Percentiles rank a stretch among this genome's conserved stretches.
Conservation (phyloP, 2,329 filamentous ascomycete species). For the Aspergillus pseudonomiae region DNA sequence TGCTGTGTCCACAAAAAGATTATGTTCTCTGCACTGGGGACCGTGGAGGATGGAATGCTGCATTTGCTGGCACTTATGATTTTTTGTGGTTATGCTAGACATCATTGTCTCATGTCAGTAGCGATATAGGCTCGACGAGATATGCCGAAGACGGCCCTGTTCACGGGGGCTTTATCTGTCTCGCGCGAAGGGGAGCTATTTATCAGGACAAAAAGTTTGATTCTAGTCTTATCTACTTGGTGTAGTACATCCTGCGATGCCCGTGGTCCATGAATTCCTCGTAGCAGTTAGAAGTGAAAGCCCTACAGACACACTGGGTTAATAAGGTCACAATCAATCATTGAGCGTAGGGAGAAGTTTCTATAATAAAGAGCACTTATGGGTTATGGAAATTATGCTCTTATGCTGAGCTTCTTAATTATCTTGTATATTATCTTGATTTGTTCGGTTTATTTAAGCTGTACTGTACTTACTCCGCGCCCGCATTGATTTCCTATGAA, state of each 20-base stretch:
- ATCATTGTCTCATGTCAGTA: constrained; percentile 32
- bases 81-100: constrained; percentile 31
- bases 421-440: too few relatives aligned
- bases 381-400: too few relatives aligned
- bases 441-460: too few relatives aligned
- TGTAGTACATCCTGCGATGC: not conserved
- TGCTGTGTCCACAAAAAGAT: constrained; percentile 33
- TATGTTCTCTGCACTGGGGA: constrained; percentile 36
- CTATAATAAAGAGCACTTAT: too few relatives aligned
- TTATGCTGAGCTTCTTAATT: too few relatives aligned
- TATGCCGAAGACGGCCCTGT: constrained; percentile 29
- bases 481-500: too few relatives aligned
- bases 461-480: too few relatives aligned
- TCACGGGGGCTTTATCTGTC: constrained; percentile 26
- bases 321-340: too few relatives aligned
- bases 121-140: constrained; percentile 25
- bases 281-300: not conserved
- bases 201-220: constrained; percentile 25
- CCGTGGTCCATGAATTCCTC: not conserved
- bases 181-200: constrained; percentile 35
- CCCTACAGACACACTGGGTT: not conserved
- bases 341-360: too few relatives aligned
- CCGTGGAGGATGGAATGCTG: constrained; percentile 39
- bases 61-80: constrained; percentile 33
- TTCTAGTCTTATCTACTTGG: constrained; percentile 13